phyloP scores from a whole-genome alignment of 768 basidiomycete species.

The Cystofilobasidium macerans region DNA sequence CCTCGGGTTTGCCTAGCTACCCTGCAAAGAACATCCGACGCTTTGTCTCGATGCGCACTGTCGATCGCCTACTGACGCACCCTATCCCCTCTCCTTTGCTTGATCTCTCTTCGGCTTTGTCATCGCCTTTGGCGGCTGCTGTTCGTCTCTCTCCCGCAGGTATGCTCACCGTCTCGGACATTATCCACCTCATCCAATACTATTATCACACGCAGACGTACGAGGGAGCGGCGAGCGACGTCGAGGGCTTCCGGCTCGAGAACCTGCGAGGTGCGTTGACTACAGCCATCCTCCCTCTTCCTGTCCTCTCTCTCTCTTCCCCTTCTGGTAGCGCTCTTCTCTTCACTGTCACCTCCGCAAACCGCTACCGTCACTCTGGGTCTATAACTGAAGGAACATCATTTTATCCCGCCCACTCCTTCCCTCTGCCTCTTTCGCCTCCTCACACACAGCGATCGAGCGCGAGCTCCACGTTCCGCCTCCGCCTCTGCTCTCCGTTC shows the following conservation, averaged over 20 bases:
- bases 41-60: no score
- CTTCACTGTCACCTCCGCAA: no score
- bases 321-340: no score
- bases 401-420: no score
- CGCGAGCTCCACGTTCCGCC: slow-evolving; percentile 79
- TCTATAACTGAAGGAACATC: not conserved
- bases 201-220: slow-evolving; percentile 78
- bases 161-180: slow-evolving; percentile 98
- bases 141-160: slow-evolving; percentile 41
- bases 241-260: slow-evolving; percentile 82
- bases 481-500: slow-evolving; percentile 78
- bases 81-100: not conserved
- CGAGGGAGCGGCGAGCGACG: slow-evolving; percentile 76
- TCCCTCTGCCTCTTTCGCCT: not conserved
- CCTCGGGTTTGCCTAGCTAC: no score
- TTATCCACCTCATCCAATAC: slow-evolving; percentile 97
- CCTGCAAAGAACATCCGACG: no score
- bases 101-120: not conserved
- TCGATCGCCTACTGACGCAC: no score
- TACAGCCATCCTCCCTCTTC: not conserved
- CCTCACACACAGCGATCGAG: slow-evolving; percentile 63
- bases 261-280: slow-evolving; percentile 62
- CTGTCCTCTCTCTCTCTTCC: no score
- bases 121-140: not conserved
- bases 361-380: no score